Conservation (phyloP, 2,329 filamentous ascomycete species). For the Pseudomassariella vexata region DNA sequence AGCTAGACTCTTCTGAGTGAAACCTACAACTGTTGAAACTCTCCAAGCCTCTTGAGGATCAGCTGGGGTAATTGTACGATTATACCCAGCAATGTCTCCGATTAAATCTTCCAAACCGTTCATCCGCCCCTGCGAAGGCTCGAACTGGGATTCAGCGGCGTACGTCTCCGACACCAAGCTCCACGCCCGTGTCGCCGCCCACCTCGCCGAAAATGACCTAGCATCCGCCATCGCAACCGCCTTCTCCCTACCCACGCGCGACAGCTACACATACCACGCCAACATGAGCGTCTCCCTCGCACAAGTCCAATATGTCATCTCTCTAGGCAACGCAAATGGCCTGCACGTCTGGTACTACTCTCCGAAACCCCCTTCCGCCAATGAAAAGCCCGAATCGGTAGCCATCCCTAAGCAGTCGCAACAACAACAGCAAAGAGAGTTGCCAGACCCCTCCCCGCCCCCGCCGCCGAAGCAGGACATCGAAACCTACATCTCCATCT, state of each 20-base stretch:
- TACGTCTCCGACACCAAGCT: constrained; percentile 32
- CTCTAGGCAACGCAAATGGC: constrained; percentile 36
- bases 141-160: constrained; percentile 35
- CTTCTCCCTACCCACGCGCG: constrained; percentile 36
- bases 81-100: constrained; percentile 17
- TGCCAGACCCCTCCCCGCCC: constrained; percentile 23
- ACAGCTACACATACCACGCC: constrained; percentile 46
- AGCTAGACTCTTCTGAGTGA: too few relatives aligned
- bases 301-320: constrained; percentile 41
- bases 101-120: constrained; percentile 7
- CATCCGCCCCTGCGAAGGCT: constrained; percentile 38
- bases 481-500: constrained; percentile 61
- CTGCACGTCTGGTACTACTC: constrained; percentile 44
- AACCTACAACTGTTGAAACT: constrained; percentile 27
- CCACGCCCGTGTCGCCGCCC: constrained; percentile 28
- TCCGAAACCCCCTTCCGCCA: constrained; percentile 22
- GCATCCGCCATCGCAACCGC: constrained; percentile 36
- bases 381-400: constrained; percentile 2
- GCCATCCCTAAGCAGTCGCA: constrained; percentile 3
- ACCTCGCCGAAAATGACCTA: constrained; percentile 36
- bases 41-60: neutral
- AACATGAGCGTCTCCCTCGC: constrained; percentile 41
- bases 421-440: neutral
- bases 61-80: neutral
- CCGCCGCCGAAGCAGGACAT: constrained; percentile 53